These are phyloP conservation scores for Chlorella sp. DNA, from an alignment of 139 green algal species.

Conservation along the genomic window DNA sequence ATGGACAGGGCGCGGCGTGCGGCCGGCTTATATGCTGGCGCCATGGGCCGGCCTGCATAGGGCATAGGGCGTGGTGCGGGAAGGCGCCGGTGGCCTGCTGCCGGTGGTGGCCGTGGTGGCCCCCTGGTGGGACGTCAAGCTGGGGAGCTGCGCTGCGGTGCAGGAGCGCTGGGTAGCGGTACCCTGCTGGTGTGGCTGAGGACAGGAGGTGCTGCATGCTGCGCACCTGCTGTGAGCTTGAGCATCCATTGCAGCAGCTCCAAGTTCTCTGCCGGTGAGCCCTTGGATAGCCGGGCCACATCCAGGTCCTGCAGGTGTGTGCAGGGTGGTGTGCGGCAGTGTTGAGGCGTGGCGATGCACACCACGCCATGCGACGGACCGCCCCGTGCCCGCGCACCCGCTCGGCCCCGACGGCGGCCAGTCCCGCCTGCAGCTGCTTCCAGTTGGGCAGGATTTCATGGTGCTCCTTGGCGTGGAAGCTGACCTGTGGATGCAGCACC, in stretches of 20 bases:
- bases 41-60: background rate
- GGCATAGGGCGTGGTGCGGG: too few species aligned
- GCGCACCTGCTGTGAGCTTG: constrained; percentile 6
- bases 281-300: constrained; percentile 29
- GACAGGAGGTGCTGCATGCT: too few species aligned
- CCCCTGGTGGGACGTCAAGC: too few species aligned
- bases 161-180: too few species aligned
- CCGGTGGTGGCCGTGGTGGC: too few species aligned
- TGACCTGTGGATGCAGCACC: too few species aligned
- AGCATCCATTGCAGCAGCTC: constrained; percentile 48
- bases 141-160: too few species aligned
- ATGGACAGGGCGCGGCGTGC: background rate
- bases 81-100: too few species aligned
- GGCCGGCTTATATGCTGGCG: background rate
- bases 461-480: constrained; percentile 34
- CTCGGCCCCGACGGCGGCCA: constrained; percentile 23
- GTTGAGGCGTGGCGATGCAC: too few species aligned
- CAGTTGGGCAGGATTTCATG: constrained; percentile 42
- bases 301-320: constrained; percentile 28
- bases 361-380: too few species aligned
- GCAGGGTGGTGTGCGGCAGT: too few species aligned
- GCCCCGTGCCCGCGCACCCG: constrained; percentile 14
- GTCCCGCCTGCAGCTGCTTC: constrained; percentile 36
- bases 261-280: constrained; percentile 25
- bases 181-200: too few species aligned